Conservation (phyloP, 352 stramenopile genomes). For the Elongisporangium anandrum region DNA sequence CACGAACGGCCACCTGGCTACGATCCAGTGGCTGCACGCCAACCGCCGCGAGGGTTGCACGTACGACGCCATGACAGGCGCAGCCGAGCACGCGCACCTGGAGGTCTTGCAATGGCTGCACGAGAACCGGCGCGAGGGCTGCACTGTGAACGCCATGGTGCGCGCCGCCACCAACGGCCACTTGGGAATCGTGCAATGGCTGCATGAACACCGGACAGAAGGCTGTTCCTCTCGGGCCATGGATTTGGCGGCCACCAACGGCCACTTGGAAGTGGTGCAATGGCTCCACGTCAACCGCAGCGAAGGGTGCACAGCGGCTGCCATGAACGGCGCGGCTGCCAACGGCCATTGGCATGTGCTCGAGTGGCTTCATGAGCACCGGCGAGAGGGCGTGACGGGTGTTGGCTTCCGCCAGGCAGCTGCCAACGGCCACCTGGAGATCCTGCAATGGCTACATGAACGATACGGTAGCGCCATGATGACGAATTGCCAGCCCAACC, state of each 20-base stretch:
- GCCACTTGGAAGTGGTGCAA: constrained; percentile 40
- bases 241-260: constrained; percentile 42
- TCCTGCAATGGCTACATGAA: constrained; percentile 37
- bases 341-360: constrained; percentile 48
- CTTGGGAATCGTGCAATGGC: constrained; percentile 39
- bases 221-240: constrained; percentile 37
- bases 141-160: constrained; percentile 38
- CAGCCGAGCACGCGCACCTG: constrained; percentile 25
- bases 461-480: constrained; percentile 18
- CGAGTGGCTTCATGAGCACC: constrained; percentile 45
- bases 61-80: constrained; percentile 32
- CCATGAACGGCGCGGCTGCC: constrained; percentile 40
- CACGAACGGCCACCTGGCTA: constrained; percentile 26
- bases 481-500: constrained; percentile 17
- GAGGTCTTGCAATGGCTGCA: constrained; percentile 37
- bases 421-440: constrained; percentile 29
- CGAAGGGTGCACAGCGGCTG: constrained; percentile 33
- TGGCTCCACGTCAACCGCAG: constrained; percentile 40
- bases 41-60: constrained; percentile 33
- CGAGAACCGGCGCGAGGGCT: constrained; percentile 27
- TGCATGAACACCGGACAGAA: constrained; percentile 32
- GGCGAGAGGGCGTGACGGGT: constrained; percentile 32
- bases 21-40: constrained; percentile 35
- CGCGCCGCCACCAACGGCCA: constrained; percentile 38
- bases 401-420: constrained; percentile 26